phyloP scores from a whole-genome alignment of 192 early-diverging fungal species.

The Coemansia sp. region DNA sequence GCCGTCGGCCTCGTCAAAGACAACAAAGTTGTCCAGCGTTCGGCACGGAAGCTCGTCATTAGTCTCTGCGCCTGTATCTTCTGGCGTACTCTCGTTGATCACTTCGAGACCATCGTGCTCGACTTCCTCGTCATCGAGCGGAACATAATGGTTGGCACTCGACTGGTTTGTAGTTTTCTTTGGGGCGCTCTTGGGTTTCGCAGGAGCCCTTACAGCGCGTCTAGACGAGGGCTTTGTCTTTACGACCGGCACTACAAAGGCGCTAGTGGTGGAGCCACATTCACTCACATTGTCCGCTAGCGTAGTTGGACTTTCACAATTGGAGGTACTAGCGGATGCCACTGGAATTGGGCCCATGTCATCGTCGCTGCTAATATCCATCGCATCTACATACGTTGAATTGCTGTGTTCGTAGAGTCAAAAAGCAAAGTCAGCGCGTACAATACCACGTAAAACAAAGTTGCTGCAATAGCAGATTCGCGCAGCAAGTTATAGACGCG shows the following conservation, averaged over 20 bases:
- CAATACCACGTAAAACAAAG: neutral
- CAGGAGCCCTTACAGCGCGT: neutral
- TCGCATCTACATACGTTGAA: neutral
- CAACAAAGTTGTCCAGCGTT: slow-evolving; percentile 58
- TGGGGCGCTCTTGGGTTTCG: neutral
- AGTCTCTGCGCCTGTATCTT: slow-evolving; percentile 17
- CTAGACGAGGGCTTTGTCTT: slow-evolving; percentile 2
- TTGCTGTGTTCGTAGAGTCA: neutral
- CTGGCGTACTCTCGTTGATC: slow-evolving; percentile 42
- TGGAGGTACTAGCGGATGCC: neutral
- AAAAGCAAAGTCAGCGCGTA: neutral
- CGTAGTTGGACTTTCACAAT: neutral
- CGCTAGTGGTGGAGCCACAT: neutral
- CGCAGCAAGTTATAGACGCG: neutral
- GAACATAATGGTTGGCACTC: slow-evolving; percentile 12
- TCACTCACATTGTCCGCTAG: neutral
- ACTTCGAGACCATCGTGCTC: slow-evolving; percentile 54
- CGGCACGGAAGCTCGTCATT: slow-evolving; percentile 54
- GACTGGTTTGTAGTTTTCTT: neutral
- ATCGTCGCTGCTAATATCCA: neutral
- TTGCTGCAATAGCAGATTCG: neutral
- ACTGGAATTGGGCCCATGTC: neutral
- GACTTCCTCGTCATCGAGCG: slow-evolving; percentile 26
- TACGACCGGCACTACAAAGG: neutral
- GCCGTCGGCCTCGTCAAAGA: slow-evolving; percentile 46